phyloP scores from a whole-genome alignment of 306 rosid species.

The Astragalus membranaceus region DNA sequence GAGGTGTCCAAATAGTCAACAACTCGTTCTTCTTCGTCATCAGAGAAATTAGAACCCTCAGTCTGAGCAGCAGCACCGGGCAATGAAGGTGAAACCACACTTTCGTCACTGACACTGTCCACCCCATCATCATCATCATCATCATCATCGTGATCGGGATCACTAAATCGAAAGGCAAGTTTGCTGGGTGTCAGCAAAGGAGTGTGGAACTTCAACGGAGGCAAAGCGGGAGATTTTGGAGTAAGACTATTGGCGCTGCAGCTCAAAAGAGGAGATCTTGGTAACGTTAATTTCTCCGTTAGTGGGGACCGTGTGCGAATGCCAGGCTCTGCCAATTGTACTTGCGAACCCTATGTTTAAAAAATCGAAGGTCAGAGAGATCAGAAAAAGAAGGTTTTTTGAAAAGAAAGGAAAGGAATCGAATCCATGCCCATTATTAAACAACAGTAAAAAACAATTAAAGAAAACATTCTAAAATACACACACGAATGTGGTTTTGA shows the following conservation, averaged over 20 bases:
- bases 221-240: constrained; percentile 42
- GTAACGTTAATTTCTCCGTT: constrained; percentile 36
- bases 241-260: constrained; percentile 24
- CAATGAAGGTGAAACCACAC: constrained; percentile 24
- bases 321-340: constrained; percentile 26
- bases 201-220: constrained; percentile 70
- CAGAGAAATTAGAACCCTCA: constrained; percentile 30
- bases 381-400: neutral
- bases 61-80: neutral
- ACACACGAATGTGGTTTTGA: neutral
- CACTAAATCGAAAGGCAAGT: constrained; percentile 15
- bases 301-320: constrained; percentile 52
- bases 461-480: neutral
- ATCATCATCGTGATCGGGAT: neutral
- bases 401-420: neutral
- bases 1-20: constrained; percentile 36
- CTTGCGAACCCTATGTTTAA: constrained; percentile 39
- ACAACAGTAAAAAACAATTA: neutral
- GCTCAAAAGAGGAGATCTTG: constrained; percentile 48
- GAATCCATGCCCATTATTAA: too few species aligned
- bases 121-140: constrained; percentile 1
- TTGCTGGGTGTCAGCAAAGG: constrained; percentile 47
- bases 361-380: too few species aligned
- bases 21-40: neutral
- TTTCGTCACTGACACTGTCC: constrained; percentile 21